Base-by-base conservation (phyloP, 805 yeast species). In the Wickerhamiella siamensis region DNA sequence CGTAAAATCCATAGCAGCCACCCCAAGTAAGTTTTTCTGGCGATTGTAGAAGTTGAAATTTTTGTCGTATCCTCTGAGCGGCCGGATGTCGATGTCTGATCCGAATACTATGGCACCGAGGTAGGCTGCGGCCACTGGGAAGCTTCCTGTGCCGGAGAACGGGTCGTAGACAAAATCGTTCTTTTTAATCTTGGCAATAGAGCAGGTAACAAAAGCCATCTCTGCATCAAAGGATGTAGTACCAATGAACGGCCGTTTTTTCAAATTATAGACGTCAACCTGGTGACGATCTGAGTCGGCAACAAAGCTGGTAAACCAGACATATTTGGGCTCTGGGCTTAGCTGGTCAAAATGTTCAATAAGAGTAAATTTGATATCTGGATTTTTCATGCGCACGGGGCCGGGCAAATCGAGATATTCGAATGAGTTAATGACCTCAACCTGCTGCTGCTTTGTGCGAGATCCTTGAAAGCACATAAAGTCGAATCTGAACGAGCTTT, bases 181-280 rank as follows among this genome's bases (percentile, higher is more conserved):
- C 0, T 70, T 66, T 31, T 59, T 66, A 12, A 79, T 83, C 47
- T 81, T 86, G 0, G 82, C 95, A 40, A 91, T 69, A 54, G 88
- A 91, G 53, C 94, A 82, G 24, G 93, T 79, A 14, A 87, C 79
- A 37, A 91, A 62, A 0, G 96, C 76, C 45, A 91, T 64, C 56
- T 91, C 97, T 0, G 95, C 94, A 51, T 91, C 98, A 61, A 91
- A 91, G 15, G 95, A 83, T 0, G 98, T 91, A 5, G 98, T 91
- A 2, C 98, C 98, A 43, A 83, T 87, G 54, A 81, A 86, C 41
- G 77, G 79, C 54, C 98, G 70, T 51, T 77, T 75, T 56, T 78
- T 80, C 47, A 91, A 67, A 54, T 86, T 95, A 53, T 79, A 83
- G 42, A 67, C 71, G 48, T 88, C 97, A 46, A 84, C 66, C 2